Evolutionary conservation across 371 early-diverging fungal species (phyloP), one percentile per base, ranked within the genome.

Genomic region (Mucor sp.): DNA sequence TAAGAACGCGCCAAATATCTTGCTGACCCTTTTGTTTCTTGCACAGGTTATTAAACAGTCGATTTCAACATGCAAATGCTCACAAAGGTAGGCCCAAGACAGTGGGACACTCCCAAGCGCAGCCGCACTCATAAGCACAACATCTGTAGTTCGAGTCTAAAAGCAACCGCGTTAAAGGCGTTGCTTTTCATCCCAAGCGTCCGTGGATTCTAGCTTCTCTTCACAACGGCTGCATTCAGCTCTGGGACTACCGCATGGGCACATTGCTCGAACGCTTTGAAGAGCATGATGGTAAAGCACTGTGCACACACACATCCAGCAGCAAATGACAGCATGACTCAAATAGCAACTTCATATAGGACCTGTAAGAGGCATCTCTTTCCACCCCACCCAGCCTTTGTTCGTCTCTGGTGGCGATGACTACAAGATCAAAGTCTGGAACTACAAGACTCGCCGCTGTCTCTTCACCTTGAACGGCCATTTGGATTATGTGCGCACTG

Each of bases 341-440:
- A 47, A 12, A 39, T 37, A 35, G 12, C 37, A 35, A 21, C 5
- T 1, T 33, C 61, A 27, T 25, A 6, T 78, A 95, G 99, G 99
- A 6, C 99, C 99, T 56, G 99, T 99, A 23, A 93, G 99, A 62
- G 97, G 97, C 23, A 91, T 99, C 62, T 88, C 95, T 30, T 99
- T 99, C 79, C 99, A 99, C 77, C 96, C 96, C 12, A 92, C 95
- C 6, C 98, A 99, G 71, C 97, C 99, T 37, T 80, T 99, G 12
- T 99, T 99, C 83, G 99, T 96, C 15, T 96, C 97, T 47, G 99
- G 97, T 43, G 99, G 99, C 65, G 99, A 99, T 80, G 99, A 99
- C 82, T 95, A 95, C 86, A 95, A 97, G 76, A 95, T 99, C 76
- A 97, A 98, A 77, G 94, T 99, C n/a, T 99, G 99, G 99, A 97